Percentiles rank a stretch among this genome's conserved stretches.
These are phyloP conservation scores for Rhizophagus clarus DNA, from an alignment of 192 early-diverging fungal species.

Conservation along the genomic window DNA sequence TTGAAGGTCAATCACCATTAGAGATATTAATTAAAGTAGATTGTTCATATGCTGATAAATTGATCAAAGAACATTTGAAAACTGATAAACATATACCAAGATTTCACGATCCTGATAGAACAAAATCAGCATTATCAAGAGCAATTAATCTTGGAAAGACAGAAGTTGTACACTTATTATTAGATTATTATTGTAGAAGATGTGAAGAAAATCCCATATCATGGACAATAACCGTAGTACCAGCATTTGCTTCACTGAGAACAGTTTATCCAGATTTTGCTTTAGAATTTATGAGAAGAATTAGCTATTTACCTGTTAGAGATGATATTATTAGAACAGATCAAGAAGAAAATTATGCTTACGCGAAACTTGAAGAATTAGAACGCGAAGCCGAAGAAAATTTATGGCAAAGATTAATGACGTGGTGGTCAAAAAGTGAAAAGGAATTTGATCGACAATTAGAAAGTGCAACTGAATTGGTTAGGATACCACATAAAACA, in stretches of 20 bases:
- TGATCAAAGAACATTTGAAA: slow-evolving; percentile 8
- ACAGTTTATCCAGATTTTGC: slow-evolving; percentile 22
- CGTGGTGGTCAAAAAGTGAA: slow-evolving; percentile 10
- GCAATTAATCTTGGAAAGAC: slow-evolving; percentile 19
- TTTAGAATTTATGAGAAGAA: neutral
- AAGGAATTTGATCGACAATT: neutral
- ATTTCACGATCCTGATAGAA: slow-evolving; percentile 9
- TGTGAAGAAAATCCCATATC: slow-evolving; percentile 13
- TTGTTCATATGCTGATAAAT: slow-evolving; percentile 12
- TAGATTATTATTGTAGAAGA: slow-evolving; percentile 16
- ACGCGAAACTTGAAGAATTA: slow-evolving; percentile 18
- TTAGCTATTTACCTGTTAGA: slow-evolving; percentile 9
- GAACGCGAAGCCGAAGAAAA: slow-evolving; percentile 1
- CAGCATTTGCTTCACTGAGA: neutral
- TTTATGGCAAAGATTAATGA: slow-evolving; percentile 13
- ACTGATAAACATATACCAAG: slow-evolving; percentile 18
- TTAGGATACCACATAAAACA: slow-evolving; percentile 18
- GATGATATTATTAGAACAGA: slow-evolving; percentile 12
- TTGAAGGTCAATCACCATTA: slow-evolving; percentile 19
- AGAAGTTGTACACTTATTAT: slow-evolving; percentile 12
- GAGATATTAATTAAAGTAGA: slow-evolving; percentile 16
- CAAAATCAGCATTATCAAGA: slow-evolving; percentile 13
- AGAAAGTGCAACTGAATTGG: slow-evolving; percentile 1
- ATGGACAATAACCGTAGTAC: slow-evolving; percentile 20
- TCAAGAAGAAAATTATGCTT: slow-evolving; percentile 12